Evolutionary conservation across 1,284 basidiomycete species (phyloP).

Genomic region (Naganishia cerealis): DNA sequence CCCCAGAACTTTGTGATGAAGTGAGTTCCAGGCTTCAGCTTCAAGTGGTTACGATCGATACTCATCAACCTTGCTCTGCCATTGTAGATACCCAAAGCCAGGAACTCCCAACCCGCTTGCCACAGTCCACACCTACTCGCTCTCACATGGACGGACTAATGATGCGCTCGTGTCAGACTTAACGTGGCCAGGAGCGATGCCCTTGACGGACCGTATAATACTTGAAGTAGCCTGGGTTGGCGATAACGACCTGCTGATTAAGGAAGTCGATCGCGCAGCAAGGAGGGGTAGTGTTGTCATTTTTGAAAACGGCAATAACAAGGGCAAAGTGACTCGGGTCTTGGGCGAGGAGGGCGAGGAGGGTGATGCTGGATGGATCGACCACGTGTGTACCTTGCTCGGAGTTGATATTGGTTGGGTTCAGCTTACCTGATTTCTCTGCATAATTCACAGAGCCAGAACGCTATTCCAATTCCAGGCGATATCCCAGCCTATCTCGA

Average conservation of each 20-base stretch:
- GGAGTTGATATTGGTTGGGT: too few relatives aligned
- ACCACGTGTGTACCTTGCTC: slow-evolving; percentile 55
- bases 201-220: slow-evolving; percentile 68
- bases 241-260: slow-evolving; percentile 71
- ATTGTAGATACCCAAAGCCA: slow-evolving; percentile 60
- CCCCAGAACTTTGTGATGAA: slow-evolving; percentile 75
- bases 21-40: slow-evolving; percentile 49
- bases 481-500: slow-evolving; percentile 74
- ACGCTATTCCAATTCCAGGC: slow-evolving; percentile 53
- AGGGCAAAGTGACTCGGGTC: slow-evolving; percentile 67
- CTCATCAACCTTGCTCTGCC: neutral
- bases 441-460: slow-evolving; percentile 42
- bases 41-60: neutral
- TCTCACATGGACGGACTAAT: slow-evolving; percentile 50
- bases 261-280: slow-evolving; percentile 81
- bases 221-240: slow-evolving; percentile 83
- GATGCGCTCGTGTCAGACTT: slow-evolving; percentile 55
- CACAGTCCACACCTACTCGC: slow-evolving; percentile 76
- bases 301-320: slow-evolving; percentile 60
- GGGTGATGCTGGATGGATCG: slow-evolving; percentile 90
- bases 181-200: slow-evolving; percentile 65
- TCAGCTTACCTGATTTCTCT: neutral
- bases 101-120: slow-evolving; percentile 87
- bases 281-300: slow-evolving; percentile 73
- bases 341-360: slow-evolving; percentile 78